Evolutionary conservation across 495 filamentous ascomycete species (phyloP).

Genomic region (Annulohypoxylon moriforme): DNA sequence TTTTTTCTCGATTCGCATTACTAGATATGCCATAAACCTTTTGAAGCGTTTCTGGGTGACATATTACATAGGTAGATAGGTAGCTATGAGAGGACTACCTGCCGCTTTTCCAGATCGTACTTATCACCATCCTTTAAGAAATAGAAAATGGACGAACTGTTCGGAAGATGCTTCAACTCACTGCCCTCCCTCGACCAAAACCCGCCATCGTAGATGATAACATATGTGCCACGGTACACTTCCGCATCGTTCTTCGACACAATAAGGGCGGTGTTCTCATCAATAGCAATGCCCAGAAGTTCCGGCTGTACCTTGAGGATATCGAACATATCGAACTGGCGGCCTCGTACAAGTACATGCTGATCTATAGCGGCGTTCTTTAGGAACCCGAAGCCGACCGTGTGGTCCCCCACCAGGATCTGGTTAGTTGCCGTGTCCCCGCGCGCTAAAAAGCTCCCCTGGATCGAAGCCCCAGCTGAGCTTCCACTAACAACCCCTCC

Average conservation of each 20-base stretch:
- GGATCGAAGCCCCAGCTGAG: conserved; percentile 51
- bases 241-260: conserved; percentile 47
- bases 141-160: conserved; percentile 43
- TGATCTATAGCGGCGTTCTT: conserved; percentile 50
- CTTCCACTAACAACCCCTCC: conserved; percentile 49
- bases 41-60: too few relatives aligned
- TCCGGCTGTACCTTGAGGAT: conserved; percentile 51
- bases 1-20: too few relatives aligned
- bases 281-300: conserved; percentile 48
- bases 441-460: conserved; percentile 50
- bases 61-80: background rate
- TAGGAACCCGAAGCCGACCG: conserved; percentile 49
- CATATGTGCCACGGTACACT: conserved; percentile 45
- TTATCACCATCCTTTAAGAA: conserved; percentile 43
- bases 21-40: too few relatives aligned
- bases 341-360: conserved; percentile 49
- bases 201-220: conserved; percentile 44
- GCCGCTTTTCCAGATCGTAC: conserved; percentile 41
- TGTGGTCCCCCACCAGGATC: conserved; percentile 49
- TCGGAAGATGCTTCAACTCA: conserved; percentile 41
- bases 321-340: conserved; percentile 52
- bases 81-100: conserved; percentile 25
- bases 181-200: conserved; percentile 46
- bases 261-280: conserved; percentile 52
- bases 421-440: conserved; percentile 49